Percentiles rank a stretch among this genome's conserved stretches.
Evolutionary conservation across 2,329 filamentous ascomycete species (phyloP).

Genomic region (Phialemoniopsis sp.): DNA sequence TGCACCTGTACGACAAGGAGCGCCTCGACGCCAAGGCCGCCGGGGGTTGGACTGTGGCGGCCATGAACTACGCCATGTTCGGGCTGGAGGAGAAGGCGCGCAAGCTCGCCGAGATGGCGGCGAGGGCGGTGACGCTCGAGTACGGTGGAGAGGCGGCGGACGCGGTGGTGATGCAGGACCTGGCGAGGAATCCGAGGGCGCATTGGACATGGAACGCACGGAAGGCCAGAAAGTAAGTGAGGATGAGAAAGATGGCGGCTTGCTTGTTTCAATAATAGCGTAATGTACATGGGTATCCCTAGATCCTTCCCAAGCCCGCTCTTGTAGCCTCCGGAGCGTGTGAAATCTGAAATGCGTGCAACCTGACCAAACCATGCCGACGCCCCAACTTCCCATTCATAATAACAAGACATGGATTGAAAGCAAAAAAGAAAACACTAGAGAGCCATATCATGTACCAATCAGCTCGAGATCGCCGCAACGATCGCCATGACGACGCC

Average conservation of each 20-base stretch:
- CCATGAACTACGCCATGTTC: slow-evolving; percentile 31
- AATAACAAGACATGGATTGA: neutral
- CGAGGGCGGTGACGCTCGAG: slow-evolving; percentile 24
- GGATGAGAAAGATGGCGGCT: no score
- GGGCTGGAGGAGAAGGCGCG: slow-evolving; percentile 22
- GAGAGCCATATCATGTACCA: no score
- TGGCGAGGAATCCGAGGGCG: slow-evolving; percentile 21
- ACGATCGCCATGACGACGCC: neutral
- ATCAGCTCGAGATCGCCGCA: neutral
- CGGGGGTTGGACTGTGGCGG: slow-evolving; percentile 28
- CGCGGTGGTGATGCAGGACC: slow-evolving; percentile 20
- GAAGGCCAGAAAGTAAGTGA: slow-evolving; percentile 3
- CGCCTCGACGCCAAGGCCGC: slow-evolving; percentile 24
- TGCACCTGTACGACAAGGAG: slow-evolving; percentile 25
- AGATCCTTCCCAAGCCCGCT: no score
- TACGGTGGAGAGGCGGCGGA: slow-evolving; percentile 20
- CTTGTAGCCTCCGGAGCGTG: no score
- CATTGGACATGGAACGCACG: slow-evolving; percentile 25
- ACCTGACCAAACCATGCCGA: no score
- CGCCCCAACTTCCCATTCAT: no score
- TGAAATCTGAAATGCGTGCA: no score
- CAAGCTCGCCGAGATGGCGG: slow-evolving; percentile 24
- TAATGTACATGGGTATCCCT: no score
- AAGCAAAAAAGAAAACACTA: neutral
- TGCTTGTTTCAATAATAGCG: no score